Percentiles rank a stretch among this genome's conserved stretches.
These are phyloP conservation scores for Acacia acuminata DNA, from an alignment of 306 rosid genomes.

Conservation along the genomic window DNA sequence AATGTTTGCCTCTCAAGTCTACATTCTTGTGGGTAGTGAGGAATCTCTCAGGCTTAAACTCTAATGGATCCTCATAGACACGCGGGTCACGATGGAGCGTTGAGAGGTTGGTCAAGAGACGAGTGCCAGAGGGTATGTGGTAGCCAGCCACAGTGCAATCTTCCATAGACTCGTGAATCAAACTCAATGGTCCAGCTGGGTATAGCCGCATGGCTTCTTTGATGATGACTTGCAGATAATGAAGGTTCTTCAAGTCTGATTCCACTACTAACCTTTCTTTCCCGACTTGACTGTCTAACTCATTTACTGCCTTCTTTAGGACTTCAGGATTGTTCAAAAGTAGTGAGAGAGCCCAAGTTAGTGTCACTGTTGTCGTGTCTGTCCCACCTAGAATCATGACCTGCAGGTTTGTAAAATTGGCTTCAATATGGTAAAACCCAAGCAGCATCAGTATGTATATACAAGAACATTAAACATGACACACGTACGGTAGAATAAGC, in stretches of 20 bases:
- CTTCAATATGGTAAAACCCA: not conserved
- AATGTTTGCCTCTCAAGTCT: constrained; percentile 33
- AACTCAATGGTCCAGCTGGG: constrained; percentile 43
- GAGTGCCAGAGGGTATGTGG: constrained; percentile 44
- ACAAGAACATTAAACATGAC: too few species aligned
- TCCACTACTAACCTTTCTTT: constrained; percentile 21
- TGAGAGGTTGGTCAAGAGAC: constrained; percentile 40
- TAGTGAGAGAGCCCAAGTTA: constrained; percentile 40
- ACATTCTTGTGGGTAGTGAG: constrained; percentile 26
- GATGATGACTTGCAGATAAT: constrained; percentile 47
- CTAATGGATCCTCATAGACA: constrained; percentile 8
- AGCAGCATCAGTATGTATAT: too few species aligned
- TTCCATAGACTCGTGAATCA: constrained; percentile 38
- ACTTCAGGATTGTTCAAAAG: constrained; percentile 36
- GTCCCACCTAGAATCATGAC: constrained; percentile 32
- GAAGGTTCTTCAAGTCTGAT: constrained; percentile 42
- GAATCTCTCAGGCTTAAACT: constrained; percentile 49
- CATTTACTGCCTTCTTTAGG: constrained; percentile 24
- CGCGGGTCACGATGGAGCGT: constrained; percentile 45
- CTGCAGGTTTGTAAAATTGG: constrained; percentile 14
- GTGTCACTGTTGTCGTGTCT: constrained; percentile 34
- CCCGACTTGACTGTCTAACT: constrained; percentile 26
- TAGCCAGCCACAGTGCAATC: constrained; percentile 57
- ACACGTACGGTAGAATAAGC: too few species aligned
- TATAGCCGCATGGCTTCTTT: constrained; percentile 60